Conservation (phyloP, 352 stramenopile genomes). For the Lagenidium giganteum region DNA sequence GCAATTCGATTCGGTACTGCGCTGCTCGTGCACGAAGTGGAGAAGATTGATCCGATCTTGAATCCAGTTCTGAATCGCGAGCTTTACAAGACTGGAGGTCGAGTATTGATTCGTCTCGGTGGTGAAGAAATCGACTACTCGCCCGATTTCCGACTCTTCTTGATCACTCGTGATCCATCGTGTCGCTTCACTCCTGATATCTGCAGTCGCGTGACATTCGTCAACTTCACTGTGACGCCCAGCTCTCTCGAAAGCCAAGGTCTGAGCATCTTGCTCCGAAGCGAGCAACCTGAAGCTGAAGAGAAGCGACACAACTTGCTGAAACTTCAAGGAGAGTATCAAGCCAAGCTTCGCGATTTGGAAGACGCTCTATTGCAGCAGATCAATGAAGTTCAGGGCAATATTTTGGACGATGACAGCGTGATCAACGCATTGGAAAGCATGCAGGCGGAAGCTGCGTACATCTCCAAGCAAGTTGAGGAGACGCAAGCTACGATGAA, state of each 20-base stretch:
- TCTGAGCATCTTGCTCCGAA: slow-evolving; percentile 94
- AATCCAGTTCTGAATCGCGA: slow-evolving; percentile 99
- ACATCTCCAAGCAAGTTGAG: slow-evolving; percentile 92
- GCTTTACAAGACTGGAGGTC: slow-evolving; percentile 97
- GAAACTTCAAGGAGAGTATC: slow-evolving; percentile 98
- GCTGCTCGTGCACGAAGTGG: slow-evolving; percentile 99
- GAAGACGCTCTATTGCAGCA: slow-evolving; percentile 98
- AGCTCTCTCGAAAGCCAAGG: slow-evolving; percentile 97
- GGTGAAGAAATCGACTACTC: slow-evolving; percentile 99
- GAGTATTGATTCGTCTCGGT: slow-evolving; percentile 96
- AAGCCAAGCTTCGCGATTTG: slow-evolving; percentile 94
- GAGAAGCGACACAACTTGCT: slow-evolving; percentile 94
- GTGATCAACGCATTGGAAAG: slow-evolving; percentile 98
- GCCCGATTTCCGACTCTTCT: slow-evolving; percentile 97
- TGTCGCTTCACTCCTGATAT: slow-evolving; percentile 98
- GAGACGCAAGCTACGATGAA: slow-evolving; percentile 82
- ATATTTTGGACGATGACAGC: slow-evolving; percentile 98
- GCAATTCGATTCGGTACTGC: slow-evolving; percentile 99
- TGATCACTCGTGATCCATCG: slow-evolving; percentile 97
- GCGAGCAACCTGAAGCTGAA: slow-evolving; percentile 97
- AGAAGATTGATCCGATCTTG: slow-evolving; percentile 98
- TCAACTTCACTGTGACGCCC: slow-evolving; percentile 99
- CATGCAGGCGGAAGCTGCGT: slow-evolving; percentile 96
- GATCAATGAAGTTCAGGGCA: slow-evolving; percentile 98
- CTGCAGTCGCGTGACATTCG: slow-evolving; percentile 97